Conservation (phyloP, 2,329 filamentous ascomycete genomes). For the Verruconis gallopava region DNA sequence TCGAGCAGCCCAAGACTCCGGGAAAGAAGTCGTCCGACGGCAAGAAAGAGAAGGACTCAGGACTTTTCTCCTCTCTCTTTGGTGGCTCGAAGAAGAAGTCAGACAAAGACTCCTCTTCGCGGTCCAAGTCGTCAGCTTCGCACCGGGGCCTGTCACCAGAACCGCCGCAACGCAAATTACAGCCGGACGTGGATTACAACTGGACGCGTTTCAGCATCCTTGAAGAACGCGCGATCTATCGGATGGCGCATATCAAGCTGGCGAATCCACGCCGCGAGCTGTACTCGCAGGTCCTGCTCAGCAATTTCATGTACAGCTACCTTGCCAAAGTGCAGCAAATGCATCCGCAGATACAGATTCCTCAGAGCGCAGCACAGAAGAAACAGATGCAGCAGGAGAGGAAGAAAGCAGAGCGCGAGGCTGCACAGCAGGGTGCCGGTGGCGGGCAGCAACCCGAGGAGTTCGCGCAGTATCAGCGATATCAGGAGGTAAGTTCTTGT, state of each 20-base stretch:
- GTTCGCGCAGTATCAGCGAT: slow-evolving; percentile 26
- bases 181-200: slow-evolving; percentile 84
- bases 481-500: slow-evolving; percentile 22
- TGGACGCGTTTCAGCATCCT: slow-evolving; percentile 93
- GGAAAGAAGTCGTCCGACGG: slow-evolving; percentile 52
- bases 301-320: slow-evolving; percentile 99
- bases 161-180: slow-evolving; percentile 52
- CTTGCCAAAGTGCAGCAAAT: slow-evolving; percentile 97
- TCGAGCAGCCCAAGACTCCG: slow-evolving; percentile 73
- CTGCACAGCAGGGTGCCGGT: slow-evolving; percentile 14
- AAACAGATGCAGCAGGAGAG: slow-evolving; percentile 32
- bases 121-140: slow-evolving; percentile 58
- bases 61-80: slow-evolving; percentile 89
- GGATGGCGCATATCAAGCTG: slow-evolving; percentile 97
- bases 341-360: slow-evolving; percentile 90
- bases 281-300: slow-evolving; percentile 87
- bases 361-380: slow-evolving; percentile 63
- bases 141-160: slow-evolving; percentile 71
- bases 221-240: slow-evolving; percentile 92
- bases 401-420: slow-evolving; percentile 17
- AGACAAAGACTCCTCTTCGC: slow-evolving; percentile 53
- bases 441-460: slow-evolving; percentile 24
- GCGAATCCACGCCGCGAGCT: slow-evolving; percentile 90
- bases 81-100: slow-evolving; percentile 75
- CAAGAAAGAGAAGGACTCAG: slow-evolving; percentile 79